These are phyloP conservation scores for Tanacetum coccineum DNA, from an alignment of 129 eudicot genomes.

Conservation along the genomic window DNA sequence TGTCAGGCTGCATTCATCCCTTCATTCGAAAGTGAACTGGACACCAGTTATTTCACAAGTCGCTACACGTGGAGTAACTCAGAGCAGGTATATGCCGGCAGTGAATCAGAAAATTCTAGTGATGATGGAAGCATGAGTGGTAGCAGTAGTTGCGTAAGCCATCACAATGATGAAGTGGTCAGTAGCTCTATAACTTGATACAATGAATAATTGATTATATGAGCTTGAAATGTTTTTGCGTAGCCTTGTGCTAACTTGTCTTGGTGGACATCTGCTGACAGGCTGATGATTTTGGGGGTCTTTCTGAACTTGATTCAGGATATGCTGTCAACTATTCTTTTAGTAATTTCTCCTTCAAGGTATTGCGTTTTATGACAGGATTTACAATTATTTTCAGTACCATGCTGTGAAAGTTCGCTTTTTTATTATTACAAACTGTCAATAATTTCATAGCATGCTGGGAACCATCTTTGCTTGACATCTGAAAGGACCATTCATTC, in stretches of 20 bases:
- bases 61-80: constrained; percentile 88
- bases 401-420: too few relatives aligned
- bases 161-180: constrained; percentile 86
- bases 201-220: neutral
- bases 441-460: neutral
- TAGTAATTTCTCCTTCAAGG: constrained; percentile 98
- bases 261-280: constrained; percentile 21
- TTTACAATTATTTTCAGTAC: neutral
- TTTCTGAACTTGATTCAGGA: constrained; percentile 69
- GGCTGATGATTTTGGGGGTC: constrained; percentile 79
- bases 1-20: constrained; percentile 96
- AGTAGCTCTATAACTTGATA: constrained; percentile 10
- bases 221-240: neutral
- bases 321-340: constrained; percentile 75
- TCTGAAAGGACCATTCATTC: neutral
- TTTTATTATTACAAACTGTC: neutral
- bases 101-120: constrained; percentile 85
- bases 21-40: constrained; percentile 85
- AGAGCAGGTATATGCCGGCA: constrained; percentile 63
- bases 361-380: neutral
- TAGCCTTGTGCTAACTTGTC: constrained; percentile 2
- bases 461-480: neutral
- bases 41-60: constrained; percentile 96
- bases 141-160: constrained; percentile 73
- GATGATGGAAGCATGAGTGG: constrained; percentile 83